Conservation (phyloP, 257 asterid species). For the Solanum medicagineum region DNA sequence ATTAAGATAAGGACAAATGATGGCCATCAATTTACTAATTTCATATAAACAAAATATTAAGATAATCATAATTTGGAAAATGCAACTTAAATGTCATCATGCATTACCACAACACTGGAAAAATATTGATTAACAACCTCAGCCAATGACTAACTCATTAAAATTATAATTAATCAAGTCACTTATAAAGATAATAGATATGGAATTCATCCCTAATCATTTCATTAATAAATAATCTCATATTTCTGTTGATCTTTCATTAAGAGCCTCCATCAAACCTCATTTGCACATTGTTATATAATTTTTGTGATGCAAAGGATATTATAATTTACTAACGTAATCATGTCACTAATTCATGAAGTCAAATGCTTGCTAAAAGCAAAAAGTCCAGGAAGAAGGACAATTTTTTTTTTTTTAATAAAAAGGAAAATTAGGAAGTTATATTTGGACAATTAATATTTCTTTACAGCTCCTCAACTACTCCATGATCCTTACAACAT, state of each 20-base stretch:
- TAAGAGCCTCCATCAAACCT: slow-evolving; percentile 8
- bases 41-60: neutral
- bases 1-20: neutral
- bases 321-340: slow-evolving; percentile 3
- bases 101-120: neutral
- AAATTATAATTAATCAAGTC: neutral
- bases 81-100: neutral
- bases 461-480: neutral
- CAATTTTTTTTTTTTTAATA: neutral
- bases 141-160: neutral
- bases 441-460: neutral
- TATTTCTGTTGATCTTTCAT: neutral
- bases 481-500: neutral
- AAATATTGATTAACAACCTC: neutral
- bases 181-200: neutral
- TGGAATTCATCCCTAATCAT: neutral
- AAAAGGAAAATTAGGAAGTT: neutral
- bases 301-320: neutral
- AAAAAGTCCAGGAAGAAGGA: neutral
- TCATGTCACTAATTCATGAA: neutral
- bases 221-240: neutral
- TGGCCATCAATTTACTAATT: neutral
- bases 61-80: neutral
- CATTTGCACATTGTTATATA: neutral
- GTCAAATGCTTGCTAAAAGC: neutral